These are phyloP conservation scores for Metarhizium robertsii DNA, from an alignment of 2,329 filamentous ascomycete species.

Conservation along the genomic window DNA sequence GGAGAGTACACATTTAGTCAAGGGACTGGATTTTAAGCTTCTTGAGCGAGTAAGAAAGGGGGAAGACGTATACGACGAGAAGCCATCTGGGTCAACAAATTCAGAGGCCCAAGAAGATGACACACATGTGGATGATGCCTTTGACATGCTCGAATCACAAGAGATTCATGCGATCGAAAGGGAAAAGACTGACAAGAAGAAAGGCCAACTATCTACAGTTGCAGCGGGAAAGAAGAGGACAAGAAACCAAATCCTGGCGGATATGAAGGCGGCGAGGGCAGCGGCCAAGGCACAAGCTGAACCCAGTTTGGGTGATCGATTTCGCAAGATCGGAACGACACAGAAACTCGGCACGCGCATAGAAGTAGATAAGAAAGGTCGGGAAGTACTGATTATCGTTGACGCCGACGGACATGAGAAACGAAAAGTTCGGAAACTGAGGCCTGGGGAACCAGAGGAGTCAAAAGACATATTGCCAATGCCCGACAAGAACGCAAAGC, in stretches of 20 bases:
- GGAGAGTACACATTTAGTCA: slow-evolving; percentile 75
- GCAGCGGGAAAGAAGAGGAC: slow-evolving; percentile 52
- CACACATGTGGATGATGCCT: slow-evolving; percentile 52
- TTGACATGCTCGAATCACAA: slow-evolving; percentile 47
- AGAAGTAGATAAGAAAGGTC: slow-evolving; percentile 50
- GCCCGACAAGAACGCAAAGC: slow-evolving; percentile 45
- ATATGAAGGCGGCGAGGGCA: slow-evolving; percentile 53
- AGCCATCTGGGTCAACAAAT: slow-evolving; percentile 12
- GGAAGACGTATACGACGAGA: slow-evolving; percentile 52
- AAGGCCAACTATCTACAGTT: slow-evolving; percentile 49
- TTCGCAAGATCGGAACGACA: slow-evolving; percentile 54
- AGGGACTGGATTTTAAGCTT: slow-evolving; percentile 81
- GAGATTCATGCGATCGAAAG: slow-evolving; percentile 45
- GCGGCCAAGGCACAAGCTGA: slow-evolving; percentile 47
- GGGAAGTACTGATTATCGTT: slow-evolving; percentile 55
- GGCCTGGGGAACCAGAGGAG: slow-evolving; percentile 26
- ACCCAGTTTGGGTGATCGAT: slow-evolving; percentile 46
- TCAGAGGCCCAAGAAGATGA: slow-evolving; percentile 19
- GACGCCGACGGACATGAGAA: slow-evolving; percentile 60
- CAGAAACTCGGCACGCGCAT: slow-evolving; percentile 46
- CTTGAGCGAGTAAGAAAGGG: slow-evolving; percentile 59
- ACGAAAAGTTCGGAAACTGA: slow-evolving; percentile 50
- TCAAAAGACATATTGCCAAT: slow-evolving; percentile 35
- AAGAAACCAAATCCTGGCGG: slow-evolving; percentile 57
- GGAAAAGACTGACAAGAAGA: slow-evolving; percentile 45